A percentile compares a stretch with the other conserved stretches of the same genome.
Evolutionary conservation across 2,329 filamentous ascomycete species (phyloP).

Genomic region (Trichophyton simii): DNA sequence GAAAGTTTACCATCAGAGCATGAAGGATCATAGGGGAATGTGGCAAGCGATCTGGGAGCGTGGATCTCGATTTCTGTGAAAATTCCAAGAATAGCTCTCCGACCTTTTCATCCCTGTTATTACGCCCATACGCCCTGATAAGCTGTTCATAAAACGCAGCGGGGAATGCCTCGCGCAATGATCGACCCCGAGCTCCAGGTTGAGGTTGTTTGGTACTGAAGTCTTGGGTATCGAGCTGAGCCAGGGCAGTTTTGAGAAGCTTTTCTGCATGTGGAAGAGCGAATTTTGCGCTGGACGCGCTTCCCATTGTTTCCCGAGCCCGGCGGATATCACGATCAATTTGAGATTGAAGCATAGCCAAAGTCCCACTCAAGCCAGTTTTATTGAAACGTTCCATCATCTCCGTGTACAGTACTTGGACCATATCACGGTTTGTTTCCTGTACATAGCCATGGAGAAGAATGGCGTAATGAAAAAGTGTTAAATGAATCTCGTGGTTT

Average conservation of each 20-base stretch:
- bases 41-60: constrained; percentile 9
- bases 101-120: constrained; percentile 37
- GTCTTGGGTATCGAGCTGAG: constrained; percentile 29
- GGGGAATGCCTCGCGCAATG: constrained; percentile 33
- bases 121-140: constrained; percentile 43
- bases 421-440: constrained; percentile 37
- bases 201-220: constrained; percentile 33
- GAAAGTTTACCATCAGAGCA: constrained; percentile 56
- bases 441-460: constrained; percentile 40
- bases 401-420: constrained; percentile 39
- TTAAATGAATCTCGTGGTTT: constrained; percentile 27
- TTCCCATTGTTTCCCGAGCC: constrained; percentile 11
- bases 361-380: constrained; percentile 22
- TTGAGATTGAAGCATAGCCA: constrained; percentile 26
- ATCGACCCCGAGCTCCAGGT: constrained; percentile 22
- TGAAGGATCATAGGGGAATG: constrained; percentile 46
- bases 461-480: constrained; percentile 35
- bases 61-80: constrained; percentile 14
- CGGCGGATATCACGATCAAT: constrained; percentile 24
- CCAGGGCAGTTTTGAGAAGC: constrained; percentile 27
- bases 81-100: constrained; percentile 47
- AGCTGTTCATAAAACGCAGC: constrained; percentile 43
- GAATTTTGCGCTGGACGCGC: constrained; percentile 9
- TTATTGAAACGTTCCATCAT: constrained; percentile 26
- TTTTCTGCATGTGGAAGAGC: constrained; percentile 25